Conservation (phyloP, 495 filamentous ascomycete species). For the Apodospora peruviana region DNA sequence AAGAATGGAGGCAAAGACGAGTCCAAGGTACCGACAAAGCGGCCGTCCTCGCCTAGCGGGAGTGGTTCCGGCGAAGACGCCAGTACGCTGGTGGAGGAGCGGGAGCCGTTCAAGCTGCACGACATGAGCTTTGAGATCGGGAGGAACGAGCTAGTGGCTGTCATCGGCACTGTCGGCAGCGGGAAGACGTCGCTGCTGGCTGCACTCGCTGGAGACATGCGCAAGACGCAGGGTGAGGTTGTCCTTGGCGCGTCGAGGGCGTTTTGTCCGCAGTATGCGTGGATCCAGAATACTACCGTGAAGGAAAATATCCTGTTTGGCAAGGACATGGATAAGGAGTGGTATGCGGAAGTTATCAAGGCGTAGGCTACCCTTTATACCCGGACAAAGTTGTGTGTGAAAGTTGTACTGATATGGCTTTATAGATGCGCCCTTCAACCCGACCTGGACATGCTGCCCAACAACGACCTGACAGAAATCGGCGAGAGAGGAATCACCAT, state of each 20-base stretch:
- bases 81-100: constrained; percentile 50
- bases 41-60: constrained; percentile 17
- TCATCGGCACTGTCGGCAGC: constrained; percentile 87
- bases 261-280: constrained; percentile 93
- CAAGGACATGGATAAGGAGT: constrained; percentile 60
- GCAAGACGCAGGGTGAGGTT: constrained; percentile 67
- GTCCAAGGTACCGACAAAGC: constrained; percentile 8
- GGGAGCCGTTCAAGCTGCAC: constrained; percentile 73
- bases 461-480: constrained; percentile 68
- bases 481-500: constrained; percentile 78
- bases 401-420: constrained; percentile 13
- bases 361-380: too few species aligned
- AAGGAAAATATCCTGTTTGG: constrained; percentile 89
- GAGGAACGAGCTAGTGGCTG: constrained; percentile 77
- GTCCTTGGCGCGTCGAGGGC: constrained; percentile 71
- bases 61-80: constrained; percentile 37
- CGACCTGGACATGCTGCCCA: constrained; percentile 71
- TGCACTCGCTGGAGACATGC: constrained; percentile 91
- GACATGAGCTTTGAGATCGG: constrained; percentile 70
- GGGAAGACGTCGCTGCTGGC: constrained; percentile 90
- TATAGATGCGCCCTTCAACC: constrained; percentile 63
- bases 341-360: constrained; percentile 57
- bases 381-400: too few species aligned
- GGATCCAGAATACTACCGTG: constrained; percentile 91
- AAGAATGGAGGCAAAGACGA: constrained; percentile 39